Evolutionary conservation across 441 rosid species (phyloP).

Genomic region (Hura crepitans): DNA sequence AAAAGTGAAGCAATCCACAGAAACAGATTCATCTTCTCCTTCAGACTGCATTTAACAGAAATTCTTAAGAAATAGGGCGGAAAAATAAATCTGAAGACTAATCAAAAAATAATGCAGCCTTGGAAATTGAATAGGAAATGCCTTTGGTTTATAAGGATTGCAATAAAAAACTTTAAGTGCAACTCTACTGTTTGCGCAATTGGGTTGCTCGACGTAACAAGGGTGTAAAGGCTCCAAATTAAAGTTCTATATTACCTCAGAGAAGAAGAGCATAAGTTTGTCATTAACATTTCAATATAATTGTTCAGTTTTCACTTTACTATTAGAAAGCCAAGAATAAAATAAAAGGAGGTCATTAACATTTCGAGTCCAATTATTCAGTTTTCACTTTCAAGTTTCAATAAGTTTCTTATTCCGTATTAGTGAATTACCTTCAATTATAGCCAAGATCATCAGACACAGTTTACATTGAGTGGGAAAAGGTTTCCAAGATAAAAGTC

Average conservation of each 20-base stretch:
- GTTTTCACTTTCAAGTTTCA: not conserved
- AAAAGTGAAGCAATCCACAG: slow-evolving; percentile 79
- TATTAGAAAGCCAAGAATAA: not conserved
- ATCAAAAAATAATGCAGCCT: not conserved
- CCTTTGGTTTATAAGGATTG: too few relatives aligned
- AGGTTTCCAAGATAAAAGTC: not conserved
- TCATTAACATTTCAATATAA: too few relatives aligned
- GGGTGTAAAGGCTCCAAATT: not conserved
- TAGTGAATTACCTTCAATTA: not conserved
- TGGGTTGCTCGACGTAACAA: not conserved
- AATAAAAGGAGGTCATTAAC: not conserved
- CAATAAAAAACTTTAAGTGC: not conserved
- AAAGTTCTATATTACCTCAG: not conserved
- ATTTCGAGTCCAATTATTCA: slow-evolving; percentile 1
- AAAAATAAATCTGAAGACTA: not conserved
- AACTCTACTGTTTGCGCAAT: not conserved
- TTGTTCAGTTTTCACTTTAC: too few relatives aligned
- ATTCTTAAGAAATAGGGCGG: slow-evolving; percentile 3
- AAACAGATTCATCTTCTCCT: slow-evolving; percentile 58
- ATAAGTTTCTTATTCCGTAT: not conserved
- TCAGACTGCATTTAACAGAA: slow-evolving; percentile 39
- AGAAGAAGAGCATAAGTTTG: too few relatives aligned
- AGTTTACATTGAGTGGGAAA: not conserved
- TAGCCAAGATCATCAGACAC: not conserved
- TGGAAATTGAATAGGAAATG: not conserved